phyloP scores from a whole-genome alignment of 345 rosid genomes.

The Ceriops decandra region DNA sequence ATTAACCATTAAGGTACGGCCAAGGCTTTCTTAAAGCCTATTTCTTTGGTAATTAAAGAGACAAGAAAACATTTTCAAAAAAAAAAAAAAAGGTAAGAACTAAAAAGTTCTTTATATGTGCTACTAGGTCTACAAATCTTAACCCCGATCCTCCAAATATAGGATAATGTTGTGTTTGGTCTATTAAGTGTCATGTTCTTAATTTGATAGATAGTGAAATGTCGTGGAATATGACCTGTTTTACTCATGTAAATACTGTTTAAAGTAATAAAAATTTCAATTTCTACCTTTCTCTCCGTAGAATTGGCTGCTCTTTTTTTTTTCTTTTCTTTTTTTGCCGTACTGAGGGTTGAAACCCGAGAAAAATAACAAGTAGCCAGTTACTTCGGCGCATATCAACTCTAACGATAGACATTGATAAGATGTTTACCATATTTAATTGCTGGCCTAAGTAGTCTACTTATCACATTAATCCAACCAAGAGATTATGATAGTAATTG shows the following conservation, averaged over 20 bases:
- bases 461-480: no score
- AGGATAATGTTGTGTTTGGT: background rate
- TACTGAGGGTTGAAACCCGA: no score
- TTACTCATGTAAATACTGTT: background rate
- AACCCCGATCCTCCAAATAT: background rate
- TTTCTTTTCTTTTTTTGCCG: no score
- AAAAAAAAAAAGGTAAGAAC: background rate
- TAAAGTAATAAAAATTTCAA: background rate
- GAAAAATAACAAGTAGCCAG: no score
- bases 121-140: background rate
- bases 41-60: background rate
- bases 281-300: no score
- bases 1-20: slow-evolving; percentile 32
- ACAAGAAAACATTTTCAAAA: background rate
- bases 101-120: background rate
- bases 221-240: background rate
- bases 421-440: no score
- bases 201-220: background rate
- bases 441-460: no score
- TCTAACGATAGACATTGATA: no score
- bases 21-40: slow-evolving; percentile 20
- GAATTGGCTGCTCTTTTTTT: background rate
- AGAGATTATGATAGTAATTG: no score
- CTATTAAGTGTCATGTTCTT: background rate
- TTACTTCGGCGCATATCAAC: no score